Base-by-base conservation (phyloP, 441 rosid genomes). In the Euphorbia corollata region DNA sequence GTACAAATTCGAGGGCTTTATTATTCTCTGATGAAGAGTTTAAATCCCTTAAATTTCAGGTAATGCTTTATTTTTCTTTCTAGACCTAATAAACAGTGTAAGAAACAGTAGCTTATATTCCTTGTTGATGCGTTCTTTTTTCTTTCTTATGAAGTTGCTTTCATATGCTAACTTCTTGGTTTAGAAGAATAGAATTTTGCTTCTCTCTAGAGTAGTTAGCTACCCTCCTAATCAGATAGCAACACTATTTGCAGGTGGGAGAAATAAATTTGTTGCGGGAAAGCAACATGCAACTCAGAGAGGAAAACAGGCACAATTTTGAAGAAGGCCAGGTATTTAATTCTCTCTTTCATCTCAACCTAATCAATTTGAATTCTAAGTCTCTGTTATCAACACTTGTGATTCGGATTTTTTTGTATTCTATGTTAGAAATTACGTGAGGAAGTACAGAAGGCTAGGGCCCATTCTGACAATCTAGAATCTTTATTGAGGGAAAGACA, bases 291-390 rank as follows among this genome's bases (percentile, higher is more conserved):
- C 99, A 95, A 73, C 90, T 95, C 67, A 87, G 97, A 76, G 99
- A 92, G 75, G 99, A 95, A 85, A 95, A 92, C 79, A 92, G 85
- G 80, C 87, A 95, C 78, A 95, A 90, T 85, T 92, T 95, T 75
- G 97, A 88, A 78, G 97, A 92, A 78, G 87, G 97, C 79, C 93
- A 88, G 96, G 98, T 95, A 75, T 57, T 47, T 41, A 9, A 8
- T 58, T 7, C 5, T 36, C 5, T 27, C 13, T 63, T 50, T 65
- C 0, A 36, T 6, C 34, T 12, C 55, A 54, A 12, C 8, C 9
- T 59, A 12, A 16, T 8, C 51, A 12, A 45, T 38, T 9, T 13
- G 32, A 57, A 10, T 6, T 20, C 30, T 43, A 38, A 8, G 32
- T 54, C 24, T 67, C 24, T 67, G 23, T 65, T 67, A 10, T 20